phyloP scores from a whole-genome alignment of 106 monocot species.

The Allium cepa region DNA sequence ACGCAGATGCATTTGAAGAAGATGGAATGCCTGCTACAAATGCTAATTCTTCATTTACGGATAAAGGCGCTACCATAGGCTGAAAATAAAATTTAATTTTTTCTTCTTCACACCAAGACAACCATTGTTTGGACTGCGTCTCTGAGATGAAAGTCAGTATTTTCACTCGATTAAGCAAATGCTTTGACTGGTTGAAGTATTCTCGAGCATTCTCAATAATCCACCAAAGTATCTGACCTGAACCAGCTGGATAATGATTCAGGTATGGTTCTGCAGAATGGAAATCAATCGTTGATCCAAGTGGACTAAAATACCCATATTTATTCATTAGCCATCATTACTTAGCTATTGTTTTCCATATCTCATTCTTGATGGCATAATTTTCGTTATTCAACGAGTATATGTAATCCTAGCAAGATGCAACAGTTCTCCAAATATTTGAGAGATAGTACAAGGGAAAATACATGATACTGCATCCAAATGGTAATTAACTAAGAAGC shows the following conservation, averaged over 20 bases:
- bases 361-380: too few species aligned
- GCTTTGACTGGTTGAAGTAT: conserved; percentile 80
- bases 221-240: conserved; percentile 83
- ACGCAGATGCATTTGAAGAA: conserved; percentile 53
- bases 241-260: conserved; percentile 30
- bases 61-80: conserved; percentile 71
- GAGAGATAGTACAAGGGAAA: too few species aligned
- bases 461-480: too few species aligned
- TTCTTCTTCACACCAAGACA: conserved; percentile 81
- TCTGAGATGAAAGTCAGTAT: conserved; percentile 66
- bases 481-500: too few species aligned
- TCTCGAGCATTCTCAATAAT: conserved; percentile 93
- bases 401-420: too few species aligned
- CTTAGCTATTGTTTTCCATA: too few species aligned
- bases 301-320: too few species aligned
- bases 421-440: too few species aligned
- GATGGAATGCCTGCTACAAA: conserved; percentile 74
- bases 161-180: conserved; percentile 64
- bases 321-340: too few species aligned
- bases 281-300: neutral
- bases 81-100: conserved; percentile 47
- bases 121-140: conserved; percentile 69
- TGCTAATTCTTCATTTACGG: conserved; percentile 84
- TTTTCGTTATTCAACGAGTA: too few species aligned
- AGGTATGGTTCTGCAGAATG: conserved; percentile 69